Evolutionary conservation across 1,284 basidiomycete species (phyloP), one percentile per base, ranked within the genome.

Genomic region (Papiliotrema terrestris): DNA sequence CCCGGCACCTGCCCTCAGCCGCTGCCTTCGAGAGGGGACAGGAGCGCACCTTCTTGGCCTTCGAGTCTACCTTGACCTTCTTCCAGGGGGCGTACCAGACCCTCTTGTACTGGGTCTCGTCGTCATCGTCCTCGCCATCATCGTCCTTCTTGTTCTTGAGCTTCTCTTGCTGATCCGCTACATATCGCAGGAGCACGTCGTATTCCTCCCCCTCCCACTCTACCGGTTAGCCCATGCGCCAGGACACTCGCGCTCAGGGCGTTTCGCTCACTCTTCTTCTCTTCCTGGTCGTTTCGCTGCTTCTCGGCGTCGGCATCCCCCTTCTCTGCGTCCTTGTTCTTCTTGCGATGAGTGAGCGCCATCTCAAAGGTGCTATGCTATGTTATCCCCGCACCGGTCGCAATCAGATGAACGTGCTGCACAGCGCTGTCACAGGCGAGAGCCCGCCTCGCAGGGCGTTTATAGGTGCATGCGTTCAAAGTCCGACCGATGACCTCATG

Each of bases 111-210:
- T 61, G 70, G 81, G 19, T 66, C 67, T 14, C 61, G 76, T 80
- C 60, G 66, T 67, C 60, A 63, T 65, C 42, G 56, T 71, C 8
- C 56, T 69, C 51, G 66, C 68, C 66, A 66, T 80, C 58, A 79
- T 83, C 64, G 78, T 82, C 61, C 80, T 81, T 74, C 81, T 83
- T 6, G 81, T 82, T 38, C 81, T 83, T 68, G 81, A 81, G 76
- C 75, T 83, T 8, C 81, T 82, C 60, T 72, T 66, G 56, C 50
- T 72, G 63, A 42, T 65, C 63, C 19, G 62, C 59, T 46, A 75
- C 72, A 52, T 66, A 76, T 20, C 64, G 62, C 3, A 76, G 61
- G n/a, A 76, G 63, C 29, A 65, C 61, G 41, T 73, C 71, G 50
- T 74, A 73, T 55, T 77, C 75, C 49, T 75, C 74, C 5, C 70